phyloP scores from a whole-genome alignment of 2,329 filamentous ascomycete species.

The Fusarium multiceps region DNA sequence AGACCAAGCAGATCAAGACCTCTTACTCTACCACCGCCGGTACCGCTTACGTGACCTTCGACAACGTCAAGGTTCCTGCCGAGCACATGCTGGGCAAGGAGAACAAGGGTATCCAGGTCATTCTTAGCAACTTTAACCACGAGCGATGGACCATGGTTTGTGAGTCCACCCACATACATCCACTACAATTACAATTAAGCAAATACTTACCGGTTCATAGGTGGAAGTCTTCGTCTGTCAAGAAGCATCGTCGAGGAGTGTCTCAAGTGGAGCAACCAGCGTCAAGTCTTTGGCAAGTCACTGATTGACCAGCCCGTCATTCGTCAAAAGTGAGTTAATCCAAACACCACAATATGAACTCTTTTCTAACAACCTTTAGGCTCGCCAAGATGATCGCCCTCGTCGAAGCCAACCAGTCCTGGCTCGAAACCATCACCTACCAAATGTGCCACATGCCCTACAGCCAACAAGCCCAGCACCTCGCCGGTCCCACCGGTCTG shows the following conservation, averaged over 20 bases:
- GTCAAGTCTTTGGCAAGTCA: slow-evolving; percentile 84
- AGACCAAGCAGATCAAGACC: slow-evolving; percentile 83
- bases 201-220: slow-evolving; percentile 42
- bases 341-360: no score
- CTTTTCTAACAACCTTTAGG: slow-evolving; percentile 49
- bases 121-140: slow-evolving; percentile 90
- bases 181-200: neutral
- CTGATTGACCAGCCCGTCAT: slow-evolving; percentile 87
- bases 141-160: slow-evolving; percentile 82
- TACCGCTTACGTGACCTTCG: slow-evolving; percentile 83
- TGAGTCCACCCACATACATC: slow-evolving; percentile 48
- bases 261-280: slow-evolving; percentile 89
- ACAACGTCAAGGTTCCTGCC: slow-evolving; percentile 86
- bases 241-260: slow-evolving; percentile 83
- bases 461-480: slow-evolving; percentile 76
- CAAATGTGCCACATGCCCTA: slow-evolving; percentile 91
- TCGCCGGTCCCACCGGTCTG: slow-evolving; percentile 84
- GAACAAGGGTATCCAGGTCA: slow-evolving; percentile 86
- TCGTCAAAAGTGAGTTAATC: slow-evolving; percentile 73
- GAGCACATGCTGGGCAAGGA: slow-evolving; percentile 83
- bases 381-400: slow-evolving; percentile 89
- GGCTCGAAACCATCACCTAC: slow-evolving; percentile 86
- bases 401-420: slow-evolving; percentile 84
- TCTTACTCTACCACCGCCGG: slow-evolving; percentile 83
- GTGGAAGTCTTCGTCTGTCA: slow-evolving; percentile 70